Evolutionary conservation across 257 asterid genomes (phyloP).

Genomic region (Thymus quinquecostatus): DNA sequence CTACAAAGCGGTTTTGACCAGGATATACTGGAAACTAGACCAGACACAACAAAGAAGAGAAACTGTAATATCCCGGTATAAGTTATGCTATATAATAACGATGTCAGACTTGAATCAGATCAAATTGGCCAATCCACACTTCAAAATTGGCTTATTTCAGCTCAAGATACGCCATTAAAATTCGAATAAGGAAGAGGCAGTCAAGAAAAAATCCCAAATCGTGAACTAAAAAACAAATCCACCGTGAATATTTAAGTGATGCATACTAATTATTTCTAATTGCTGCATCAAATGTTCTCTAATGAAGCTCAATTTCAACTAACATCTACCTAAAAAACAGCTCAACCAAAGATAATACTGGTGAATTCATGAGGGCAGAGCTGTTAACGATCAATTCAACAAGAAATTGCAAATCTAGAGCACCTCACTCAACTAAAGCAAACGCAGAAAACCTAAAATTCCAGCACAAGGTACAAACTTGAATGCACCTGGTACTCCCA

Average conservation of each 20-base stretch:
- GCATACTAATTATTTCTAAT: not conserved
- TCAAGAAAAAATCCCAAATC: not conserved
- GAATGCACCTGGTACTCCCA: constrained; percentile 90
- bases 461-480: constrained; percentile 5
- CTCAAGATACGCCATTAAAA: not conserved
- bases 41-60: not conserved
- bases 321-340: not conserved
- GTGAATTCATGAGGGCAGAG: not conserved
- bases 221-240: not conserved
- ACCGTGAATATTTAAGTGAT: not conserved
- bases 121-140: not conserved
- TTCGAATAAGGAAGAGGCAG: not conserved
- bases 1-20: not conserved
- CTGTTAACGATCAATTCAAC: not conserved
- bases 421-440: not conserved
- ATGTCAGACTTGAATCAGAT: not conserved
- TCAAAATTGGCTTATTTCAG: constrained; percentile 1
- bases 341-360: not conserved
- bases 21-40: not conserved
- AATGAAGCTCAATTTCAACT: not conserved
- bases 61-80: not conserved
- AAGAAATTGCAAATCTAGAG: constrained; percentile 1
- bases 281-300: not conserved
- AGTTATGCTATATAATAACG: not conserved
- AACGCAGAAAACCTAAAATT: constrained; percentile 9